Percentiles rank a stretch among this genome's conserved stretches.
Conservation (phyloP, 257 asterid species). For the Gynochthodes officinalis region DNA sequence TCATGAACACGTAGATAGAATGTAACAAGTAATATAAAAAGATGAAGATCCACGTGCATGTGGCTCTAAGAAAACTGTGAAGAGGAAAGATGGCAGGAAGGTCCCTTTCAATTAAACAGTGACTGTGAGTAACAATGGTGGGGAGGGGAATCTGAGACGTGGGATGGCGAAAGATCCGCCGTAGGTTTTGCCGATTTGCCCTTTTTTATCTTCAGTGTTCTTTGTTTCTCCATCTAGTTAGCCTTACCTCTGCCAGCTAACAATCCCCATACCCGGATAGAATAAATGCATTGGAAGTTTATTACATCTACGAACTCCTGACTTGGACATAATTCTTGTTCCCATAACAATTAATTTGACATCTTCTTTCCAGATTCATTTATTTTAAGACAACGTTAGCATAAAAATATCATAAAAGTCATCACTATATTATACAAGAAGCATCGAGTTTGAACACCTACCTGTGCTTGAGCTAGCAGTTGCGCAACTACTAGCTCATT, state of each 20-base stretch:
- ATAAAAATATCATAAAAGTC: constrained; percentile 2
- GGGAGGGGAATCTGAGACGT: constrained; percentile 70
- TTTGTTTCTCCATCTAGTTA: constrained; percentile 15
- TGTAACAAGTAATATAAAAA: constrained; percentile 36
- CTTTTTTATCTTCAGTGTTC: constrained; percentile 11
- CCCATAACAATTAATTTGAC: constrained; percentile 18
- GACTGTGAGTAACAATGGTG: constrained; percentile 17
- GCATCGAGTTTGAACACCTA: constrained; percentile 26
- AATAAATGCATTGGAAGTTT: constrained; percentile 8
- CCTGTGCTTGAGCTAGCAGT: constrained; percentile 2
- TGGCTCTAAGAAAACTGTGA: constrained; percentile 18
- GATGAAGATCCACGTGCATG: constrained; percentile 49
- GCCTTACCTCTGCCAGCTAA: constrained; percentile 57
- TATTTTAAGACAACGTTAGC: not conserved
- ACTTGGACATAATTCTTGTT: constrained; percentile 16
- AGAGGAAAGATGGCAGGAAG: constrained; percentile 44
- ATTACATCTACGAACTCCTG: constrained; percentile 2
- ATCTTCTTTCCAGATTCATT: not conserved
- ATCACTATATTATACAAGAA: constrained; percentile 22
- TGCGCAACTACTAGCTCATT: not conserved
- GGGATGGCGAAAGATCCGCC: constrained; percentile 68
- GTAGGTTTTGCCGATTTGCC: constrained; percentile 50
- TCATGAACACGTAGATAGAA: constrained; percentile 31
- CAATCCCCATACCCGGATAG: constrained; percentile 16
- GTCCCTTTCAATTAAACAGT: constrained; percentile 13